Percentiles rank a stretch among this genome's conserved stretches.
Conservation (phyloP, 129 eudicot species). For the Oenanthe sinensis region DNA sequence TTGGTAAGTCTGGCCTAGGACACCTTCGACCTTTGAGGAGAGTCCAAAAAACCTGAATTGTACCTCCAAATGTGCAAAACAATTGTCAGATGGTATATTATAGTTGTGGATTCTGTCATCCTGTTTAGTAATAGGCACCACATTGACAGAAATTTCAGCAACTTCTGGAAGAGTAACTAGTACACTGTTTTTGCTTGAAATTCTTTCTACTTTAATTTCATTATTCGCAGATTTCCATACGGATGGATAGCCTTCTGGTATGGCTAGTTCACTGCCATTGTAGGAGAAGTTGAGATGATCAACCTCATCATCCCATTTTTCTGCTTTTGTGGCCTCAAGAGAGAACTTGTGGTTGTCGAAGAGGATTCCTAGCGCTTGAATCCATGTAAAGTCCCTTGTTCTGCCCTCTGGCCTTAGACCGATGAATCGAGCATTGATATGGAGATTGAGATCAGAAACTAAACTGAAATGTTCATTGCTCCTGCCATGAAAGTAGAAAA, state of each 20-base stretch:
- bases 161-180: conserved; percentile 22
- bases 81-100: conserved; percentile 28
- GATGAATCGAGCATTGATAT: conserved; percentile 46
- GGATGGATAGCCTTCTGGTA: conserved; percentile 22
- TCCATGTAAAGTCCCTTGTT: conserved; percentile 53
- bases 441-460: conserved; percentile 41
- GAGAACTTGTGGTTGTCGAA: conserved; percentile 30
- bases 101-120: conserved; percentile 42
- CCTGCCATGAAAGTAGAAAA: conserved; percentile 52
- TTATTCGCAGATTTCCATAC: conserved; percentile 26
- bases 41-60: conserved; percentile 36
- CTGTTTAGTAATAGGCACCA: conserved; percentile 35
- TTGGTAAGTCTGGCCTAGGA: conserved; percentile 41
- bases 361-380: conserved; percentile 39
- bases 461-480: conserved; percentile 36
- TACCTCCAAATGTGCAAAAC: conserved; percentile 44
- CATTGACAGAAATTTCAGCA: conserved; percentile 35
- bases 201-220: conserved; percentile 26
- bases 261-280: conserved; percentile 18
- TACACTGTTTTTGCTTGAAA: conserved; percentile 22
- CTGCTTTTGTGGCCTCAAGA: conserved; percentile 26
- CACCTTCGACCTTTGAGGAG: conserved; percentile 35
- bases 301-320: conserved; percentile 26
- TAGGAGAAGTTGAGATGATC: conserved; percentile 30
- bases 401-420: conserved; percentile 40